Conservation (phyloP, 164 flowering plant species). For the Nelumbo lutea region DNA sequence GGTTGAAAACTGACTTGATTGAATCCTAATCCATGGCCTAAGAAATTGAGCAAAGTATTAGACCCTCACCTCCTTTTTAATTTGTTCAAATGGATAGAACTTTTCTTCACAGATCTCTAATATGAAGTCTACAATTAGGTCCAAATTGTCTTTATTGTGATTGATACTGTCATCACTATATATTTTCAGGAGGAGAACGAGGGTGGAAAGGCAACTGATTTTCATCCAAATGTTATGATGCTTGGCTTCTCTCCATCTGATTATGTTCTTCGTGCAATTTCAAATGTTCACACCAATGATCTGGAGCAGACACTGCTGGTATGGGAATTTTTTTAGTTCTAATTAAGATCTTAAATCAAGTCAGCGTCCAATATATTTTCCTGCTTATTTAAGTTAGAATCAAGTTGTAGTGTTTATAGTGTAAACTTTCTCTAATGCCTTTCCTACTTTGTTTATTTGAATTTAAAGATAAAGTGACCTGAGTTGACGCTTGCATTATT, state of each 20-base stretch:
- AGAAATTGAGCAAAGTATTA: not conserved
- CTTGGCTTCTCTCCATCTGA: constrained; percentile 85
- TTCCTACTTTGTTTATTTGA: not conserved
- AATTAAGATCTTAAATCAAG: not conserved
- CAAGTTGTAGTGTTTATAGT: too few relatives aligned
- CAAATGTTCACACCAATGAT: constrained; percentile 76
- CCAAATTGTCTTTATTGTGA: not conserved
- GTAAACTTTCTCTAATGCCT: too few relatives aligned
- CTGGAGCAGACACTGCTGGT: constrained; percentile 92
- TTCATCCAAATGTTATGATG: constrained; percentile 73
- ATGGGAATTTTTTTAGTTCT: constrained; percentile 14
- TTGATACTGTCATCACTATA: not conserved
- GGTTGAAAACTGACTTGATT: not conserved
- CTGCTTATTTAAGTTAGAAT: not conserved
- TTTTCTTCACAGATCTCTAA: not conserved
- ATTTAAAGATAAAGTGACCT: not conserved
- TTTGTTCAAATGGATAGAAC: too few relatives aligned
- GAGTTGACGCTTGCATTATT: not conserved
- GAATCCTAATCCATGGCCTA: not conserved
- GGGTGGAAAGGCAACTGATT: constrained; percentile 38
- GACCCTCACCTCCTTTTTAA: too few relatives aligned
- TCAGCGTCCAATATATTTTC: not conserved
- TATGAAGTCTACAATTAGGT: not conserved
- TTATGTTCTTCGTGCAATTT: constrained; percentile 65
- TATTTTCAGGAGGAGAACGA: constrained; percentile 65